These are phyloP conservation scores for Henckelia pumila DNA, from an alignment of 257 asterid species.

Conservation along the genomic window DNA sequence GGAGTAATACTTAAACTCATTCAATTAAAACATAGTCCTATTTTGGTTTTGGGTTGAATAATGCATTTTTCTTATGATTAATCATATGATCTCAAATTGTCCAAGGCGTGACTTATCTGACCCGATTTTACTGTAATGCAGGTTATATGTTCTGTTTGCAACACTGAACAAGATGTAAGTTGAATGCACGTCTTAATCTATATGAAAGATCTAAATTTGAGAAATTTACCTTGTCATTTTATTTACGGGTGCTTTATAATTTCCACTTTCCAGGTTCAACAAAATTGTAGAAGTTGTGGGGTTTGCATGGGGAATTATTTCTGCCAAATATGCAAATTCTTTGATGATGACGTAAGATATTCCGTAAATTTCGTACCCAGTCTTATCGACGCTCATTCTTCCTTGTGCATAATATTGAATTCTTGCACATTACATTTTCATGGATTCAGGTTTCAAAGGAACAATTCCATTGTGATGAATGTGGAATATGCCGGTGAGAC, in stretches of 20 bases:
- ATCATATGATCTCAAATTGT: conserved; percentile 2
- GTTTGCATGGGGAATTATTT: conserved; percentile 61
- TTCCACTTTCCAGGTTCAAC: conserved; percentile 42
- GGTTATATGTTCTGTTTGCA: conserved; percentile 58
- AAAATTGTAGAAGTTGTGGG: conserved; percentile 46
- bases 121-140: conserved; percentile 27
- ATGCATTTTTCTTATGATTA: neutral
- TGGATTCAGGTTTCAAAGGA: conserved; percentile 51
- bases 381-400: neutral
- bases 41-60: neutral
- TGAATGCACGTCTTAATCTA: neutral
- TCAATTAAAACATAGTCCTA: neutral
- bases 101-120: neutral
- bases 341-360: conserved; percentile 50
- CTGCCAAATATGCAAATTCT: conserved; percentile 55
- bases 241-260: neutral
- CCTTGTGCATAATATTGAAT: neutral
- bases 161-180: conserved; percentile 64
- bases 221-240: neutral
- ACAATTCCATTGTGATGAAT: conserved; percentile 61
- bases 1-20: neutral
- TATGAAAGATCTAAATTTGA: neutral
- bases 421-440: neutral
- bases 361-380: neutral
- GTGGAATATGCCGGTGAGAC: conserved; percentile 70